phyloP scores from a whole-genome alignment of 257 asterid species.

The Lithospermum erythrorhizon region DNA sequence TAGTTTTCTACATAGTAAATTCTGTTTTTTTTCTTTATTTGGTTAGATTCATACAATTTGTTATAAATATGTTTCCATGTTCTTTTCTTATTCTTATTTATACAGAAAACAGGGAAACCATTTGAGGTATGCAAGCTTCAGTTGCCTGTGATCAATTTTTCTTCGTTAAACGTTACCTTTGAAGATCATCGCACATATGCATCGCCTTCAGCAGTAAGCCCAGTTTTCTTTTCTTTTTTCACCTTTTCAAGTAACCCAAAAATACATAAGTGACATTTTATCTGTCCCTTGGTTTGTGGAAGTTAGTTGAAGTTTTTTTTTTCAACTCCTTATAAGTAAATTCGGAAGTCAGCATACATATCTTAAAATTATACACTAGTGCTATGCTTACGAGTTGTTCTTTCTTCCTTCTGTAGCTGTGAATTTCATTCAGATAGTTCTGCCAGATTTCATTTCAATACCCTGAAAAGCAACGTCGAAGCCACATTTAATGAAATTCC shows the following conservation, averaged over 20 bases:
- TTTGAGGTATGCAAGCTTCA: constrained; percentile 78
- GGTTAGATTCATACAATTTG: too few species aligned
- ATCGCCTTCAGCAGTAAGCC: constrained; percentile 76
- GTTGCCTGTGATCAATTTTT: constrained; percentile 66
- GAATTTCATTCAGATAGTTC: not conserved
- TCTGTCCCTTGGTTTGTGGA: constrained; percentile 2
- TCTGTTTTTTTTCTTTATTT: too few species aligned
- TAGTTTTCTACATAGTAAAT: too few species aligned
- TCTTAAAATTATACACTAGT: not conserved
- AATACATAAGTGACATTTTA: not conserved
- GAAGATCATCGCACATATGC: constrained; percentile 97
- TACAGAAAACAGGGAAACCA: constrained; percentile 81
- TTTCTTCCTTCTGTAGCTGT: too few species aligned
- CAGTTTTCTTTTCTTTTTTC: constrained; percentile 12
- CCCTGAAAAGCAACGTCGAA: not conserved
- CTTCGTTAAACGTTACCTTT: constrained; percentile 52
- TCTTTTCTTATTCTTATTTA: constrained; percentile 17
- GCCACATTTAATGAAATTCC: not conserved
- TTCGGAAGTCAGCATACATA: not conserved
- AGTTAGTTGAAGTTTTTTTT: not conserved
- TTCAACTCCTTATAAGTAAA: too few species aligned
- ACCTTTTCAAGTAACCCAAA: not conserved
- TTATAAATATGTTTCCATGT: constrained; percentile 3
- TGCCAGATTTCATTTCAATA: not conserved
- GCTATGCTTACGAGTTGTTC: not conserved